Base-by-base conservation (phyloP, 495 filamentous ascomycete genomes). In the Astrothelium macrocarpum region DNA sequence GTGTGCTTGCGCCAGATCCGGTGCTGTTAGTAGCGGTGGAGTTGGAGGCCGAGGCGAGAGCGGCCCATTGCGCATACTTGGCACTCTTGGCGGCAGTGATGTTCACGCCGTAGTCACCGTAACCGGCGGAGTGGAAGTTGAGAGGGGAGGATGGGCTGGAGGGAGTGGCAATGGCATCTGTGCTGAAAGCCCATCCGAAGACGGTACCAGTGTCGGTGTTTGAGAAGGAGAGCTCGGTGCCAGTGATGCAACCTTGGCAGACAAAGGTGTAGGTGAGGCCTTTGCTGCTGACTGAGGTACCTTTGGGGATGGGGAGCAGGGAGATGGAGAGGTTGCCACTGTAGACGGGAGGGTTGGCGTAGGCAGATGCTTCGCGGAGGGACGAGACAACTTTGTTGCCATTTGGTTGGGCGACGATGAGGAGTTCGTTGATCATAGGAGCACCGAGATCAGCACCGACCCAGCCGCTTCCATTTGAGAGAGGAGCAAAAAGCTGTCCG, bases 401-500 rank as follows among this genome's bases (percentile, higher is more conserved):
- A 29, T 20, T 28, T 26, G 49, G 49, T 2, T 29, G 29, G 49
- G 49, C 49, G 25, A 56, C 49, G 49, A 56, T 56, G n/a, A 56
- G 49, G 49, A 56, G 49, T 29, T 56, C 23, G 49, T 56, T 56
- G 49, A 56, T 20, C 49, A 56, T 56, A 16, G 20, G 20, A 3
- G 49, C 20, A 25, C 49, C 49, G 16, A 56, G 49, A 25, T 56
- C 49, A 11, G 49, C 49, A 56, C 65, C 71, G 23, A 70, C 70
- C 70, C 70, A 73, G 4, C 71, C 71, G 1, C 63, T 66, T n/a
- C 71, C 71, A 4, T 56, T 59, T 12, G 53, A 32, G 2, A 70
- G 60, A 0, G 68, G 72, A 58, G 71, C 71, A n/a, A 62, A 64
- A 1, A 74, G 62, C 28, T 70, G 71, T 36, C 67, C 72, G 62